Base-by-base conservation (phyloP, 2,329 filamentous ascomycete genomes). In the Tolypocladium tropicale region DNA sequence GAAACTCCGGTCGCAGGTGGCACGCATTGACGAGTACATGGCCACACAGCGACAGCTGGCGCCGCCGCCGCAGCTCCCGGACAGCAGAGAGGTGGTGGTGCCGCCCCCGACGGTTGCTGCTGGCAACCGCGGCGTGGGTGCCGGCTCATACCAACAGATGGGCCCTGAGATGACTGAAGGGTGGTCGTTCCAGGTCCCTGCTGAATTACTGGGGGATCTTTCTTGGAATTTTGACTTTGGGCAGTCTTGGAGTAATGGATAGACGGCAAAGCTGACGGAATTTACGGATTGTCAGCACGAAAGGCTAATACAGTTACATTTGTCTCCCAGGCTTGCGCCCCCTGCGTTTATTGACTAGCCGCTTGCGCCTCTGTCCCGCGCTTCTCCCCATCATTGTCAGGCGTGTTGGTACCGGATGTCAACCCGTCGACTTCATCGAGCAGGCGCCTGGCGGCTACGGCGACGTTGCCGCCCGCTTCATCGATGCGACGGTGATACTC, bases 101-200 rank as follows among this genome's bases (percentile, higher is more conserved):
- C 10, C 36, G 21, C 9, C 51, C 14, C 51, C 11, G 9, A 16
- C 51, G 1, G 28, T 41, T n/a, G 36, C 52, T 6, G 36, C 52
- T 6, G 52, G 25, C 25, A 16, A 14, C 7, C 11, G 33, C 28
- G 16, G 16, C 32, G 32, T 25, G 18, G 32, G 14, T 5, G 33
- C 41, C 25, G 16, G 16, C 18, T n/a, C 32, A 10, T 50, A 54
- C 43, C 33, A 28, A 9, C 48, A 48, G 23, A 48, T 57, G 18
- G 30, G 23, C 28, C 21, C 50, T 12, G 56, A 55, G 4, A 56
- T 57, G 33, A 14, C 55, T 2, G 54, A 46, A 5, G 55, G 57
- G 30, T 60, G 55, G 56, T 54, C 58, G 14, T 57, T 58, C 53
- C 41, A 86, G 63, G 39, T 86, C 73, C 82, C 83, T 86, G 65